phyloP scores from a whole-genome alignment of 2,329 filamentous ascomycete genomes.

The Biscogniauxia sp. region DNA sequence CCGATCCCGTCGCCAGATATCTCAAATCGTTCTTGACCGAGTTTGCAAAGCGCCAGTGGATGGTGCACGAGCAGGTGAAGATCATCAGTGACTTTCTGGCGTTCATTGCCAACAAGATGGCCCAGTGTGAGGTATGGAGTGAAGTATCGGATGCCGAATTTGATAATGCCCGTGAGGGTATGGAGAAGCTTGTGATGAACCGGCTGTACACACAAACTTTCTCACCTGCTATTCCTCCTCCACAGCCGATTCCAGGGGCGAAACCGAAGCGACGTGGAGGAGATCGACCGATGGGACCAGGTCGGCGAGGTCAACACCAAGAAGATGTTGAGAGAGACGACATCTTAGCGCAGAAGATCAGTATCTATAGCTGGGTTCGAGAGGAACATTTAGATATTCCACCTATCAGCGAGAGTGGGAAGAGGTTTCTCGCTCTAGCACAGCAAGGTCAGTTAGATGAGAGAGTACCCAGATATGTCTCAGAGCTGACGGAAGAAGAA shows the following conservation, averaged over 20 bases:
- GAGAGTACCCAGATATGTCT: background rate
- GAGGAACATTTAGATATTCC: slow-evolving; percentile 94
- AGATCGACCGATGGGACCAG: slow-evolving; percentile 70
- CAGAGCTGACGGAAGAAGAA: slow-evolving; percentile 54
- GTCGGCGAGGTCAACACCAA: slow-evolving; percentile 92
- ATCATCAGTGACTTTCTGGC: slow-evolving; percentile 95
- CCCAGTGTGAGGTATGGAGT: slow-evolving; percentile 91
- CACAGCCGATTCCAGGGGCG: slow-evolving; percentile 68
- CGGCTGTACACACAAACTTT: slow-evolving; percentile 93
- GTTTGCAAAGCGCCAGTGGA: slow-evolving; percentile 97
- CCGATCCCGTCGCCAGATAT: slow-evolving; percentile 96
- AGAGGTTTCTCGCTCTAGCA: slow-evolving; percentile 82
- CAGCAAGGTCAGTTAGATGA: slow-evolving; percentile 65
- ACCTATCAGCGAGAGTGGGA: slow-evolving; percentile 78
- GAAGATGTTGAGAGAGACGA: slow-evolving; percentile 97
- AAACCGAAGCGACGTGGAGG: slow-evolving; percentile 67
- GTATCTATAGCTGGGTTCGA: slow-evolving; percentile 92
- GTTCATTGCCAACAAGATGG: slow-evolving; percentile 99
- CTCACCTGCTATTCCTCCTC: slow-evolving; percentile 84
- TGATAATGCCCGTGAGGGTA: slow-evolving; percentile 95
- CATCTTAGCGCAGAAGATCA: slow-evolving; percentile 92
- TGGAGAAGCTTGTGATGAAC: slow-evolving; percentile 99
- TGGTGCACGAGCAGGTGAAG: slow-evolving; percentile 99
- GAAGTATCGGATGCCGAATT: slow-evolving; percentile 96
- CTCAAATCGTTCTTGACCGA: slow-evolving; percentile 91